Evolutionary conservation across 2,329 filamentous ascomycete genomes (phyloP), one percentile per base, ranked within the genome.

Genomic region (Scleromitrula shiraiana): DNA sequence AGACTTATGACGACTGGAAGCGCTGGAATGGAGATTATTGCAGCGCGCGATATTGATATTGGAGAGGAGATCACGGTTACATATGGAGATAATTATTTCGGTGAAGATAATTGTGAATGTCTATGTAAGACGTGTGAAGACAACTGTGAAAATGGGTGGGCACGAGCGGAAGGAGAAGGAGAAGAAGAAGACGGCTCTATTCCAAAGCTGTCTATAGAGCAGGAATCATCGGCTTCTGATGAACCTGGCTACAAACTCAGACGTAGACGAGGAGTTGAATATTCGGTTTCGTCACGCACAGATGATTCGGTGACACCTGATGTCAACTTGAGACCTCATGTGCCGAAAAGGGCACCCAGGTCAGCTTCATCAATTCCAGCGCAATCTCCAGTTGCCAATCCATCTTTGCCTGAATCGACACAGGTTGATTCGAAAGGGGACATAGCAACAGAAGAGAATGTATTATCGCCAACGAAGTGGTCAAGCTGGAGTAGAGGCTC

Each of bases 1-100:
- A 80, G 83, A 62, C 76, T 98, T 37, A 83, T 87, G 58, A 96
- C 88, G 29, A 85, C 81, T 29, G 88, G 89, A 38, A 80, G 83
- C 49, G 82, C 90, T 50, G 88, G 88, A 29, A 96, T 98, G 70
- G 86, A 94, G 62, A 90, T 98, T 49, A 80, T 95, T 41, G 88
- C 93, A 2, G 80, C 82, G 27, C 80, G 82, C 56, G 77, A 90
- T 50, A 97, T 98, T 52, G 78, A 84, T 9, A 72, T 85, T 1
- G 93, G 90, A 3, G 90, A 98, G 52, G 93, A 98, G 65, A 95
- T 98, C 51, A 98, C 93, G 0, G 93, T 98, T 0, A 91, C 85
- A 0, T 98, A 98, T 61, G 89, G 91, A 20, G 89, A 95, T 15
- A 89, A 88, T 62, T 98, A 98, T 65, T 98, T 98, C 68, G 93